These are phyloP conservation scores for Aureobasidium sp. DNA, from an alignment of 2,329 filamentous ascomycete species.

Conservation along the genomic window DNA sequence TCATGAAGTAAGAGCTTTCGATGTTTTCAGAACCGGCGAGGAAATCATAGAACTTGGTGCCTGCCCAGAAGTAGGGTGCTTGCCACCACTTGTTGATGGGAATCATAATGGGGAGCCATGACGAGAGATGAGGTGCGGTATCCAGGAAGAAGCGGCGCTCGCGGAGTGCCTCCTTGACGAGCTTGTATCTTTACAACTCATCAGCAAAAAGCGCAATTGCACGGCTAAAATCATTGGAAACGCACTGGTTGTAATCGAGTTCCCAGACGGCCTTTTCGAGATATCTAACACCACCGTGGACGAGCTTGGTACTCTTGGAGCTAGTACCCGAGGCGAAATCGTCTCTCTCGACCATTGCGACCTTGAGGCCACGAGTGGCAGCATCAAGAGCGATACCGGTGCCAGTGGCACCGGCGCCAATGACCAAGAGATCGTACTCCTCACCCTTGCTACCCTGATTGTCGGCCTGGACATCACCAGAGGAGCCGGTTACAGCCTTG, in stretches of 20 bases:
- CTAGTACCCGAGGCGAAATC: slow-evolving; percentile 77
- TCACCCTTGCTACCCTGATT: slow-evolving; percentile 33
- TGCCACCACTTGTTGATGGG: slow-evolving; percentile 79
- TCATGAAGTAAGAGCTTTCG: slow-evolving; percentile 82
- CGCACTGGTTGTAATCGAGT: slow-evolving; percentile 70
- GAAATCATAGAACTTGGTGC: slow-evolving; percentile 77
- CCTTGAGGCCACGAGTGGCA: slow-evolving; percentile 68
- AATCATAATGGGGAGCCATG: slow-evolving; percentile 77
- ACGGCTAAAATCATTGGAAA: neutral
- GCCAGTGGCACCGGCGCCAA: slow-evolving; percentile 73
- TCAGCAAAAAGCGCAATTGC: slow-evolving; percentile 14
- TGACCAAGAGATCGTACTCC: slow-evolving; percentile 69
- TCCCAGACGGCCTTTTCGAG: slow-evolving; percentile 83
- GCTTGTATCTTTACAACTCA: slow-evolving; percentile 44
- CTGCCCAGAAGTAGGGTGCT: slow-evolving; percentile 70
- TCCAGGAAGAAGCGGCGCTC: slow-evolving; percentile 79
- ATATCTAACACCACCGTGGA: slow-evolving; percentile 78
- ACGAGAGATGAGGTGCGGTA: slow-evolving; percentile 73
- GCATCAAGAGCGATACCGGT: slow-evolving; percentile 76
- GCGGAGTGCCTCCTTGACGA: slow-evolving; percentile 74
- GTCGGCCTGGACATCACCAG: slow-evolving; percentile 24
- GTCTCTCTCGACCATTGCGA: slow-evolving; percentile 74
- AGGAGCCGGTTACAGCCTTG: slow-evolving; percentile 28
- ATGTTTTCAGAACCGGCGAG: slow-evolving; percentile 81
- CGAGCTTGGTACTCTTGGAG: slow-evolving; percentile 81